Conservation (phyloP, 176 grass and related monocot species). For the Oryza glaberrima region DNA sequence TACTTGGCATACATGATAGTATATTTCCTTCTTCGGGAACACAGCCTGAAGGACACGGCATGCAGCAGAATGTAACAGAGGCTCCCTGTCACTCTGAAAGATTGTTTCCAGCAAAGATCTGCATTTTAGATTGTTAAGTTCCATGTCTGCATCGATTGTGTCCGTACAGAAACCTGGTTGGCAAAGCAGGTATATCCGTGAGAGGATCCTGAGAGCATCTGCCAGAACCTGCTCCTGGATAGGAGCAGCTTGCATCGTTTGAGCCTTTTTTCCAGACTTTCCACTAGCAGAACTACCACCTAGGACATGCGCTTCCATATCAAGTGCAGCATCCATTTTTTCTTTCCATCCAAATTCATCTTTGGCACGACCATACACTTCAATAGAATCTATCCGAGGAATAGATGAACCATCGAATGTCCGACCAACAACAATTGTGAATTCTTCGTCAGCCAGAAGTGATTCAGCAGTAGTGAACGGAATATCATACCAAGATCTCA, state of each 20-base stretch:
- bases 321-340: slow-evolving; percentile 94
- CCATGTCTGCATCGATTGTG: slow-evolving; percentile 53
- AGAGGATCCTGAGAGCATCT: slow-evolving; percentile 82
- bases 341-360: slow-evolving; percentile 99
- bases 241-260: slow-evolving; percentile 57
- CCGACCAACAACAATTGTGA: slow-evolving; percentile 70
- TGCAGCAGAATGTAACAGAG: slow-evolving; percentile 78
- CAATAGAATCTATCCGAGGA: slow-evolving; percentile 82
- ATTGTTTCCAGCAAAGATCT: slow-evolving; percentile 76
- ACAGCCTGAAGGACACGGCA: slow-evolving; percentile 84
- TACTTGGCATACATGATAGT: slow-evolving; percentile 77
- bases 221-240: slow-evolving; percentile 94
- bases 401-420: slow-evolving; percentile 76
- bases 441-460: slow-evolving; percentile 93
- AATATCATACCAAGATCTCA: slow-evolving; percentile 96
- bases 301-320: slow-evolving; percentile 75
- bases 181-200: slow-evolving; percentile 77
- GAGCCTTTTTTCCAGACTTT: slow-evolving; percentile 55
- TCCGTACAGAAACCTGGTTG: slow-evolving; percentile 49
- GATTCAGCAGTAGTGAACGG: slow-evolving; percentile 92
- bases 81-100: slow-evolving; percentile 93
- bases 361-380: slow-evolving; percentile 92
- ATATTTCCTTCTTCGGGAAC: slow-evolving; percentile 89
- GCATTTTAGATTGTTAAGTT: slow-evolving; percentile 73
- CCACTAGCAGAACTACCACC: slow-evolving; percentile 46